These are phyloP conservation scores for Cryomyces antarcticus DNA, from an alignment of 495 filamentous ascomycete genomes.

Conservation along the genomic window DNA sequence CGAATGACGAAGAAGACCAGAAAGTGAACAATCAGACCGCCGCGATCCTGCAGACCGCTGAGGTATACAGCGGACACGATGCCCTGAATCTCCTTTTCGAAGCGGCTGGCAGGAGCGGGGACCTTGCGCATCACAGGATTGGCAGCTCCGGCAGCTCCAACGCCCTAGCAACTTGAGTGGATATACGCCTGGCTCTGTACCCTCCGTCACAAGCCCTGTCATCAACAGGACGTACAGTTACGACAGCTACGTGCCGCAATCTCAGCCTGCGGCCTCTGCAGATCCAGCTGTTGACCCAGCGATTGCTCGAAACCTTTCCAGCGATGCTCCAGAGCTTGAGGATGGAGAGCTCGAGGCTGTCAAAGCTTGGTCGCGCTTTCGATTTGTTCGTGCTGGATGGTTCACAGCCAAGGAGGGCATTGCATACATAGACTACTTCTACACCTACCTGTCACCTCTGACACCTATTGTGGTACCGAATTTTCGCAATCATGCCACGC, in stretches of 20 bases:
- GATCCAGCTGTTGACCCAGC: slow-evolving; percentile 5
- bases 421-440: slow-evolving; percentile 87
- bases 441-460: slow-evolving; percentile 67
- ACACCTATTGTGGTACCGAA: slow-evolving; percentile 81
- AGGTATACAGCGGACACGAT: slow-evolving; percentile 49
- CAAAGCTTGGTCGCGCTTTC: slow-evolving; percentile 69
- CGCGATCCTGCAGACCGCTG: slow-evolving; percentile 37
- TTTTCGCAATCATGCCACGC: slow-evolving; percentile 51
- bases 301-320: slow-evolving; percentile 1
- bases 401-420: slow-evolving; percentile 86
- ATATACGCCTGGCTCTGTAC: slow-evolving; percentile 7
- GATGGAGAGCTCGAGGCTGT: slow-evolving; percentile 25
- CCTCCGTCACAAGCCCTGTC: slow-evolving; percentile 11
- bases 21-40: slow-evolving; percentile 36
- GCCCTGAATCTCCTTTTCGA: slow-evolving; percentile 50
- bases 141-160: slow-evolving; percentile 10
- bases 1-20: slow-evolving; percentile 20
- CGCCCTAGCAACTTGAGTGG: slow-evolving; percentile 5
- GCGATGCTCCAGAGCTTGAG: no score
- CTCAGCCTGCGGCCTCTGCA: no score
- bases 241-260: background rate
- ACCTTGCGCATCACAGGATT: slow-evolving; percentile 22
- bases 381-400: slow-evolving; percentile 91
- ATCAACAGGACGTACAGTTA: background rate
- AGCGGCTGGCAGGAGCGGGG: slow-evolving; percentile 27